Base-by-base conservation (phyloP, 2,329 filamentous ascomycete genomes). In the Arthroderma sp. region DNA sequence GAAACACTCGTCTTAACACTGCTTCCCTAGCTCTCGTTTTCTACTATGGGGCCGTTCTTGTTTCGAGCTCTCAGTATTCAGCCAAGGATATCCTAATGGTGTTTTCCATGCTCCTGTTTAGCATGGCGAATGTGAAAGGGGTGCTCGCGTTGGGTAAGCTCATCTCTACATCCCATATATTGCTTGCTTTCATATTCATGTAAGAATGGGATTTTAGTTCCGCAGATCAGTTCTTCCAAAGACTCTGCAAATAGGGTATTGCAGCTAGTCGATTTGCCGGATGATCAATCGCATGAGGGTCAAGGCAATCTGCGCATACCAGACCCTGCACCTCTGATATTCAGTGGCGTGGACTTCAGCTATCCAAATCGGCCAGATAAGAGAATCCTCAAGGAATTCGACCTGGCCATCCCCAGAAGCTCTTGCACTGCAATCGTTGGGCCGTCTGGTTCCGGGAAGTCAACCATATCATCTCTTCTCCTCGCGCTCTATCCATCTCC, bases 361-460 rank as follows among this genome's bases (percentile, higher is more conserved):
- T 95, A 95, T 65, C 85, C 87, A 0, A 76, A 77, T 1, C 75
- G 78, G 0, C 76, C 77, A 0, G 68, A 74, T 0, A 73, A 74
- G 0, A 66, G 68, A 0, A 80, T 88, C 0, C 74, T 96, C 1
- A 75, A 76, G 8, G 74, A 81, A 21, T 68, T 95, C n/a, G 82
- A 77, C n/a, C 73, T 95, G 6, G 74, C 71, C 0, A 80, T 96
- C 55, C 67, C 76, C 0, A 70, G 79, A 0, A 83, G 84, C 21
- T 82, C 80, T 2, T 87, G 82, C 62, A 84, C 84, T 0, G 89
- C 88, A 1, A 82, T 97, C 19, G 89, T 94, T 1, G 91, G 91
- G 0, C 74, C 81, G 0, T 95, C 90, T 0, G 91, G 93, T 0
- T 88, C 86, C n/a, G 91, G 93, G 0, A 97, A 98, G 72, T 91